These are phyloP conservation scores for Gryganskiella cystojenkinii DNA, from an alignment of 192 early-diverging fungal genomes.

Conservation along the genomic window DNA sequence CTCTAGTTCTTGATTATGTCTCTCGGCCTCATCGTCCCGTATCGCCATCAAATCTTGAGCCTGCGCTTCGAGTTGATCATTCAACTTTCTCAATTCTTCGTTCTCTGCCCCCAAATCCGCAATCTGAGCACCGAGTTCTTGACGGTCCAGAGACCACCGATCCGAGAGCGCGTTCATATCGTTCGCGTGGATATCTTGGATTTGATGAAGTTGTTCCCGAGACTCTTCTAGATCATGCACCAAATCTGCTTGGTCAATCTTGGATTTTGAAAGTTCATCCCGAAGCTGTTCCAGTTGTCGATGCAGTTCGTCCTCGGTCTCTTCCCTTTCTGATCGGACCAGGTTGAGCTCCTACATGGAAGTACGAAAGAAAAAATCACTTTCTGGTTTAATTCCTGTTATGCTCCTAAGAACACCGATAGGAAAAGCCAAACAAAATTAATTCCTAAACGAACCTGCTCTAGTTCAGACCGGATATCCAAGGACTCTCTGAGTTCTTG, in stretches of 20 bases:
- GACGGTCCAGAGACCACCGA: conserved; percentile 34
- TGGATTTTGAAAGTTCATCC: conserved; percentile 36
- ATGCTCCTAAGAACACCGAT: background rate
- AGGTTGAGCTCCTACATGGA: conserved; percentile 17
- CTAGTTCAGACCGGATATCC: conserved; percentile 26
- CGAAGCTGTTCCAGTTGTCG: conserved; percentile 32
- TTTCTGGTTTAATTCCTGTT: background rate
- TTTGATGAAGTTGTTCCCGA: conserved; percentile 22
- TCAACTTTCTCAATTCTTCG: conserved; percentile 26
- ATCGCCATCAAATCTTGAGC: conserved; percentile 27
- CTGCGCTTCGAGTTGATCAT: conserved; percentile 30
- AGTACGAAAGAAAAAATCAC: background rate
- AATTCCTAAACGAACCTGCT: conserved; percentile 9
- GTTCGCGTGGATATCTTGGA: conserved; percentile 32
- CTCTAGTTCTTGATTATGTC: conserved; percentile 46
- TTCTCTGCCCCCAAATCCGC: conserved; percentile 12
- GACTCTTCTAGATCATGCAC: conserved; percentile 24
- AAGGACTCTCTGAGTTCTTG: conserved; percentile 26
- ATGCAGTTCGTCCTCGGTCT: conserved; percentile 23
- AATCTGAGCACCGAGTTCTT: conserved; percentile 21
- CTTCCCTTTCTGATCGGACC: conserved; percentile 16
- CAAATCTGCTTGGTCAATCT: conserved; percentile 31
- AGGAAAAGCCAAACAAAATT: background rate
- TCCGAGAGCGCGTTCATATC: conserved; percentile 44
- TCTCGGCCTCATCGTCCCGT: conserved; percentile 26